These are phyloP conservation scores for Boletus rubropictus DNA, from an alignment of 768 basidiomycete species.

Conservation along the genomic window DNA sequence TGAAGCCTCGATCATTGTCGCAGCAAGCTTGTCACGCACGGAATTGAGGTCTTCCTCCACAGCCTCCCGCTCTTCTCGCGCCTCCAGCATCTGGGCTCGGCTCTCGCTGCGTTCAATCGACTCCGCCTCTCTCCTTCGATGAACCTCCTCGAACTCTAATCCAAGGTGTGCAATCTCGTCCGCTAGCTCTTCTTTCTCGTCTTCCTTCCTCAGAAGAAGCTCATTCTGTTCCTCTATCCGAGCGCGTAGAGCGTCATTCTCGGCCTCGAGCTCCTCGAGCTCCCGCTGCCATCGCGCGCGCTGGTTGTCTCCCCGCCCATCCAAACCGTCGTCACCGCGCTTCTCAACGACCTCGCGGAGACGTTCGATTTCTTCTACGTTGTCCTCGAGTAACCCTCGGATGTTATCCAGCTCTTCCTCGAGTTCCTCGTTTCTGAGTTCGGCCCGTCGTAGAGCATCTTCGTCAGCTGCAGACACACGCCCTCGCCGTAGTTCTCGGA, in stretches of 20 bases:
- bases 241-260: conserved; percentile 56
- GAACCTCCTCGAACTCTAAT: conserved; percentile 61
- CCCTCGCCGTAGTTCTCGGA: conserved; percentile 59
- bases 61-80: conserved; percentile 67
- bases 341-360: conserved; percentile 64
- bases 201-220: conserved; percentile 50
- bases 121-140: conserved; percentile 57
- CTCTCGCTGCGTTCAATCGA: conserved; percentile 67
- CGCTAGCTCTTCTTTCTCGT: conserved; percentile 64
- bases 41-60: conserved; percentile 76
- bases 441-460: conserved; percentile 48
- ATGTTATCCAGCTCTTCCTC: conserved; percentile 71
- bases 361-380: conserved; percentile 76
- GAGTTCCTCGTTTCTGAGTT: conserved; percentile 59
- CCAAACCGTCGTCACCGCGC: conserved; percentile 39
- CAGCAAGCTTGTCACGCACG: conserved; percentile 70
- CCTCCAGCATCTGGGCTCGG: conserved; percentile 64
- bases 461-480: conserved; percentile 39
- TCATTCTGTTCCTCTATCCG: conserved; percentile 56
- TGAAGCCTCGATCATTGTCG: conserved; percentile 74
- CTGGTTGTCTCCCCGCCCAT: conserved; percentile 37
- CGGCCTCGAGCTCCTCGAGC: conserved; percentile 54
- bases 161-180: conserved; percentile 62
- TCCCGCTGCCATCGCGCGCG: conserved; percentile 43
- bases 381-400: conserved; percentile 68